A percentile compares a stretch with the other conserved stretches of the same genome.
These are phyloP conservation scores for Debaryomyces nepalensis DNA, from an alignment of 1,139 yeast genomes.

Conservation along the genomic window DNA sequence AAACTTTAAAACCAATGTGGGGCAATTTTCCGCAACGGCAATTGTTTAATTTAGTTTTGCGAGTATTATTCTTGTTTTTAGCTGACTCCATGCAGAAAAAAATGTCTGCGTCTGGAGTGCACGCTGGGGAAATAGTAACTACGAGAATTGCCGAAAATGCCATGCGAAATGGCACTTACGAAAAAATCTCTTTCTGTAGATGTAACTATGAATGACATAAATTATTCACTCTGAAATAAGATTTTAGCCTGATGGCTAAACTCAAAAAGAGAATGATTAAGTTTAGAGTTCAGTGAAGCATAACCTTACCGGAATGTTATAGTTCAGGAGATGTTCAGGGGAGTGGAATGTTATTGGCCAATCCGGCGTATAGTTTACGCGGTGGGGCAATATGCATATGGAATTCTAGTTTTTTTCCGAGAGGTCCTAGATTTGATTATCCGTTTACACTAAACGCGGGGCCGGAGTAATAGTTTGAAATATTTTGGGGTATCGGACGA, in stretches of 20 bases:
- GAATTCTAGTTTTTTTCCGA: background rate
- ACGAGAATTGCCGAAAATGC: too few relatives aligned
- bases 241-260: too few relatives aligned
- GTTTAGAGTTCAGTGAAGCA: too few relatives aligned
- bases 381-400: background rate
- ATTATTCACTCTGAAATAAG: too few relatives aligned
- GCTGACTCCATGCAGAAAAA: conserved; percentile 10
- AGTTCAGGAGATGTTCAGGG: too few relatives aligned
- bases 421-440: too few relatives aligned
- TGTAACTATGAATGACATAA: too few relatives aligned
- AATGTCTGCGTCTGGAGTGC: conserved; percentile 9
- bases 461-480: background rate
- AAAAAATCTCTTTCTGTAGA: too few relatives aligned
- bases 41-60: conserved; percentile 4
- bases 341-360: background rate
- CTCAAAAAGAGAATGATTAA: too few relatives aligned
- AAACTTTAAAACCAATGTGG: conserved; percentile 8
- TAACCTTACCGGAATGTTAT: too few relatives aligned
- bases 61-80: conserved; percentile 4
- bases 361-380: background rate
- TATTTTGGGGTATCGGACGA: background rate
- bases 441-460: too few relatives aligned
- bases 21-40: conserved; percentile 9
- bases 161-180: too few relatives aligned
- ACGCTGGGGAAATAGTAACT: conserved; percentile 1